phyloP scores from a whole-genome alignment of 2,329 filamentous ascomycete genomes.

The Fusarium subtropicale region DNA sequence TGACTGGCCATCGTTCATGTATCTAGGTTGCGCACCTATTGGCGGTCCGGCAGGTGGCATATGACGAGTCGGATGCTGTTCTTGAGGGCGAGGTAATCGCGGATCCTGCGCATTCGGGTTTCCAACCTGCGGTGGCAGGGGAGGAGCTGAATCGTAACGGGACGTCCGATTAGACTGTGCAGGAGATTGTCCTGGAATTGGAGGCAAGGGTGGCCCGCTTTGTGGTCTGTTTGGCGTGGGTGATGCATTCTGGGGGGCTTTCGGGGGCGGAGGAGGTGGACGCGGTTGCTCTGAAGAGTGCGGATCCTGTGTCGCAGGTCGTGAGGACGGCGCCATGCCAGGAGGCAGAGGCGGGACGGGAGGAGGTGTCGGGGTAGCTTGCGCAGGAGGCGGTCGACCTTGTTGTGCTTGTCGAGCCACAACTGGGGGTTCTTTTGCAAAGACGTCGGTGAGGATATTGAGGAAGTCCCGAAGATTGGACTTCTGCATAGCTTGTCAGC shows the following conservation, averaged over 20 bases:
- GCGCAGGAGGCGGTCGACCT: slow-evolving; percentile 53
- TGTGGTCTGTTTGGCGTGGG: slow-evolving; percentile 41
- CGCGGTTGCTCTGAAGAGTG: slow-evolving; percentile 50
- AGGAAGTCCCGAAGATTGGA: slow-evolving; percentile 87
- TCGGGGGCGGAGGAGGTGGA: slow-evolving; percentile 67
- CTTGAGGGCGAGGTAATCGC: slow-evolving; percentile 25
- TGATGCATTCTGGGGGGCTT: slow-evolving; percentile 56
- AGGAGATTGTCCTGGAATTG: slow-evolving; percentile 33
- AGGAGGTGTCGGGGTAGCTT: slow-evolving; percentile 63
- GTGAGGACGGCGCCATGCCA: slow-evolving; percentile 62
- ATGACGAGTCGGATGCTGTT: slow-evolving; percentile 38
- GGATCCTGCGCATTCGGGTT: slow-evolving; percentile 26
- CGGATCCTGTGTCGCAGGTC: slow-evolving; percentile 52
- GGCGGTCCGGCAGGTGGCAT: slow-evolving; percentile 26
- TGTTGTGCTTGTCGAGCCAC: slow-evolving; percentile 72
- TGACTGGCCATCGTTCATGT: slow-evolving; percentile 35
- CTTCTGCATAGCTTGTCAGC: slow-evolving; percentile 64
- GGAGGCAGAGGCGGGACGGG: slow-evolving; percentile 79
- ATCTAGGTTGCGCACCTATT: slow-evolving; percentile 29
- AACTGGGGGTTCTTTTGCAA: slow-evolving; percentile 94
- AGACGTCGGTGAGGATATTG: slow-evolving; percentile 83
- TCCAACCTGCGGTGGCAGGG: slow-evolving; percentile 54
- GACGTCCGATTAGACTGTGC: slow-evolving; percentile 47
- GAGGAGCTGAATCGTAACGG: slow-evolving; percentile 62
- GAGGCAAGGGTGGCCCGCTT: slow-evolving; percentile 49